Conservation (phyloP, 148 eudicot genomes). For the Heliosperma pusillum region DNA sequence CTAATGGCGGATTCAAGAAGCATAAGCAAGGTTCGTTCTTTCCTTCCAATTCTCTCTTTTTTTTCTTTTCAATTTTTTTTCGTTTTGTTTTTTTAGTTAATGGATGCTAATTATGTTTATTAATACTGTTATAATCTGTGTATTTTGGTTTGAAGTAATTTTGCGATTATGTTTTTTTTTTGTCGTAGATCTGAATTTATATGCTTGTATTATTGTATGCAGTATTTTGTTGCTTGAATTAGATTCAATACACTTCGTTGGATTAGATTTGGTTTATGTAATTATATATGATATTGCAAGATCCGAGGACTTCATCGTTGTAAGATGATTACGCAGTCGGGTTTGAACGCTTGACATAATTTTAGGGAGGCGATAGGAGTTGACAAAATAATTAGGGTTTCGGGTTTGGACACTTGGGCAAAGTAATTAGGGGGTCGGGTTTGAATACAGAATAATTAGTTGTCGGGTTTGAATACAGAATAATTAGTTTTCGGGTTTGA, state of each 20-base stretch:
- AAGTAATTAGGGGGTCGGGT: no score
- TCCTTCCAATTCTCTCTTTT: no score
- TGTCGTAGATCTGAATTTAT: slow-evolving; percentile 28
- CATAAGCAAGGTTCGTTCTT: slow-evolving; percentile 36
- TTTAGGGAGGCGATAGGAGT: no score
- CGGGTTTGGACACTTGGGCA: no score
- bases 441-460: no score
- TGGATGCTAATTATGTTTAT: neutral
- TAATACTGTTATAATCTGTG: neutral
- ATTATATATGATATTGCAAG: neutral
- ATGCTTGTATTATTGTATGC: neutral
- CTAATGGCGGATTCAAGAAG: slow-evolving; percentile 50
- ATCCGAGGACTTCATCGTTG: no score
- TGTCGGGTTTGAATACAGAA: no score
- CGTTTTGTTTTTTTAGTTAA: neutral
- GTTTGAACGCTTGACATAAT: no score
- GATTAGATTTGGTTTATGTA: neutral
- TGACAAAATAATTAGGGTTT: no score
- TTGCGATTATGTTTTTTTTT: neutral
- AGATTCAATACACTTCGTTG: neutral
- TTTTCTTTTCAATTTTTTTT: neutral
- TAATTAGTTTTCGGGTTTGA: no score
- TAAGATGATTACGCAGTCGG: no score
- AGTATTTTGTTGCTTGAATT: neutral
- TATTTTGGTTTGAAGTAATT: neutral